phyloP scores from a whole-genome alignment of 768 basidiomycete genomes.

The Chalciporus piperatus region DNA sequence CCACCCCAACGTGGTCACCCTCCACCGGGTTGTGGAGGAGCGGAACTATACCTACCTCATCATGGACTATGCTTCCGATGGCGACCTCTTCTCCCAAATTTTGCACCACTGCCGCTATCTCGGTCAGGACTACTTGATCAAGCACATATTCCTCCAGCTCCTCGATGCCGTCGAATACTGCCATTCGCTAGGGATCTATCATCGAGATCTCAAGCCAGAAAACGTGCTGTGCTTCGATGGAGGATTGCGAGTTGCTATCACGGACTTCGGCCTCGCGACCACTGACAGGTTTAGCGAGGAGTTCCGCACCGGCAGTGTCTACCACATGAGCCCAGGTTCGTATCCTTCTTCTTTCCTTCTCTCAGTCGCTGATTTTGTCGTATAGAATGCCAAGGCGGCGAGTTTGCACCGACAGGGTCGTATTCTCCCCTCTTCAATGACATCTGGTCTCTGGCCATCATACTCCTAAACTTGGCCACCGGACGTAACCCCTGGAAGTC shows the following conservation, averaged over 20 bases:
- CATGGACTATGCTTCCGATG: conserved; percentile 89
- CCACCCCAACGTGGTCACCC: conserved; percentile 80
- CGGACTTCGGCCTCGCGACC: conserved; percentile 95
- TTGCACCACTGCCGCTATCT: conserved; percentile 71
- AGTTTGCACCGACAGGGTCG: conserved; percentile 54
- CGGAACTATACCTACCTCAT: conserved; percentile 80
- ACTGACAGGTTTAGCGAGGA: conserved; percentile 82
- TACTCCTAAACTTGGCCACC: conserved; percentile 92
- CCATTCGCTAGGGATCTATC: conserved; percentile 88
- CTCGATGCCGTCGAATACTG: conserved; percentile 92
- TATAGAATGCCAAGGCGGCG: conserved; percentile 82
- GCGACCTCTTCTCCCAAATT: conserved; percentile 92
- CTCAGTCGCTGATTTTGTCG: conserved; percentile 19
- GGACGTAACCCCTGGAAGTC: conserved; percentile 97
- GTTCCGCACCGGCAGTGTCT: conserved; percentile 95
- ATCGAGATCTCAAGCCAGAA: conserved; percentile 97
- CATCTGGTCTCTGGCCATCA: conserved; percentile 95
- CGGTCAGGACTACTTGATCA: conserved; percentile 82
- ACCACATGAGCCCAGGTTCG: conserved; percentile 94
- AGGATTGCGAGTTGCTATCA: conserved; percentile 77
- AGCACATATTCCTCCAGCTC: conserved; percentile 88
- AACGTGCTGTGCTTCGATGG: conserved; percentile 84
- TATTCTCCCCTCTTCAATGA: conserved; percentile 92
- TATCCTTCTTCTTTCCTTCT: conserved; percentile 12
- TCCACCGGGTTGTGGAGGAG: conserved; percentile 87